Evolutionary conservation across 352 stramenopile species (phyloP), one percentile per base, ranked within the genome.

Genomic region (Phytophthora pini): DNA sequence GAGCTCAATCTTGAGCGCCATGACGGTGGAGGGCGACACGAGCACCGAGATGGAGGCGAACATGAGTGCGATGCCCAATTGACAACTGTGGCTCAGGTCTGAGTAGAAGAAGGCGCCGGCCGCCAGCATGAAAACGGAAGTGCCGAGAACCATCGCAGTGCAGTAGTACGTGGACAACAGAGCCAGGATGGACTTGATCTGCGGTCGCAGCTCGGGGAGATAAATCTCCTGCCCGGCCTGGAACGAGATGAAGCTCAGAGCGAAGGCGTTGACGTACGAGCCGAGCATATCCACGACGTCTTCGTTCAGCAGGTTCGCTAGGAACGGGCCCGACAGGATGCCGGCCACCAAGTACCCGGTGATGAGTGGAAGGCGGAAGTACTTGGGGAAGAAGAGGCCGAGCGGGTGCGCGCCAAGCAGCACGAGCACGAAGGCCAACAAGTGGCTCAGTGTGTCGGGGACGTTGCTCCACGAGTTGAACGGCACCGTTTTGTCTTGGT

Each of bases 1-100:
- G 49, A 90, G 68, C 53, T 90, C 81, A 50, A 88, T 90, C 72
- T 90, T 88, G 68, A 90, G 85, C 36, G 81, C 81, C 77, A 90
- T 87, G 64, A 87, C 77, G 11, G 81, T 90, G 17, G 77, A 80
- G 0, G 81, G 81, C 32, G 81, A 90, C n/a, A 77, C 79, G 31
- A 88, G 73, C 58, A 90, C 81, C 13, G 77, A 80, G 53, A 88
- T 90, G 26, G 81, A 88, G 27, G 65, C 81, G 41, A 89, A 90
- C 74, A 90, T 80, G 66, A 90, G 79, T 2, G 76, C 73, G 47
- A 88, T 87, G 17, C 79, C 77, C 26, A 90, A 43, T 43, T 88
- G 72, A 64, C 80, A 89, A 32, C 59, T 76, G 38, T 53, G 32
- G 4, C 66, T 69, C 53, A 89, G 68, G 39, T 64, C 44, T 36